Evolutionary conservation across 495 filamentous ascomycete species (phyloP), one percentile per base, ranked within the genome.

Genomic region (Tuber microsphaerosporum): DNA sequence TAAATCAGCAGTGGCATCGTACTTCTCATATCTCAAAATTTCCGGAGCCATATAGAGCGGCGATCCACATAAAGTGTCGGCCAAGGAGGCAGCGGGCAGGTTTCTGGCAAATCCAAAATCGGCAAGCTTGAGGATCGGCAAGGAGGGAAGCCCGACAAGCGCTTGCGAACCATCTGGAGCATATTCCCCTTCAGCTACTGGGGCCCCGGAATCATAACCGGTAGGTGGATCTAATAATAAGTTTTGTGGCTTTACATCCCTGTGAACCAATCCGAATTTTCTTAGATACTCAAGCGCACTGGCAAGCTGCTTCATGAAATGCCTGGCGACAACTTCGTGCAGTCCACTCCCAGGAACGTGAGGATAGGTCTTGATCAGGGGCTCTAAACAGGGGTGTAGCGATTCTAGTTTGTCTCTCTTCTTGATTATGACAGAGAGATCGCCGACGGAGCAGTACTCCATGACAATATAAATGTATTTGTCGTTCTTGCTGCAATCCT

Each of bases 11-110:
- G 94, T 96, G 69, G 94, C 93, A 85, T 97, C 94, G 84, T 99
- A 99, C 83, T 94, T 94, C 83, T 99, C 94, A 80, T 97, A 99
- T 65, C 94, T 90, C 65, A 99, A 88, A 75, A 99, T 99, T 84
- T 99, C 95, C 2, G 95, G 95, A 1, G 95, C 95, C 95, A 99
- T 99, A 84, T 99, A 99, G 39, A 99, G 87, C 20, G 95, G 95
- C n/a, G 95, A 99, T 45, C 95, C 95, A 83, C 95, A 99, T 9
- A 99, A 87, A 4, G 95, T 99, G 82, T 99, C 95, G 12, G 95
- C 95, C 68, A 99, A 86, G 2, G 94, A 93, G 1, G 94, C 94
- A 16, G 91, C 88, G 10, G 94, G 94, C 70, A 99, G 85, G 69
- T 94, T 92, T 71, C 95, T 90, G 72, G 95, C 95, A 82, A 99